These are phyloP conservation scores for Paramecium tetraurelia DNA, from an alignment of 73 alveolate species.

Conservation along the genomic window DNA sequence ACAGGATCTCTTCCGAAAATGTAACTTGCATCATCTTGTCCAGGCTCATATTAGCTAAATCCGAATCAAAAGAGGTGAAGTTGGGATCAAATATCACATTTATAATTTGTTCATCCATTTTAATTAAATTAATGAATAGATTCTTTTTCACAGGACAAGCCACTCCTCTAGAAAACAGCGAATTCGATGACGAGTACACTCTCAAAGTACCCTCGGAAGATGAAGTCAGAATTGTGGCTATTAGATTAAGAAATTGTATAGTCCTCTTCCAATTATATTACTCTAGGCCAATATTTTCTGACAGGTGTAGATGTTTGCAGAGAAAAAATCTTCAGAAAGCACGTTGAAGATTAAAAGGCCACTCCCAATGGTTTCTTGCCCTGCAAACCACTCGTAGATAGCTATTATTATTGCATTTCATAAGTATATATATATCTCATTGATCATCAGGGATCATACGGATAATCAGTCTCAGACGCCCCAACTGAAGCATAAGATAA, in stretches of 20 bases:
- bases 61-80: constrained; percentile 37
- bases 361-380: not conserved
- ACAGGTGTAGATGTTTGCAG: constrained; percentile 31
- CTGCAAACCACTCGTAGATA: constrained; percentile 25
- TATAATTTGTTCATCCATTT: constrained; percentile 23
- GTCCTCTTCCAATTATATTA: not conserved
- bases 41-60: not conserved
- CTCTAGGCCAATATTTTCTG: constrained; percentile 26
- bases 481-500: constrained; percentile 13
- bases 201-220: constrained; percentile 9
- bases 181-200: constrained; percentile 37
- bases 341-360: not conserved
- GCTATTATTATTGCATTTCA: constrained; percentile 38
- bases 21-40: constrained; percentile 23
- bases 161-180: not conserved
- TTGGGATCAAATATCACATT: constrained; percentile 46
- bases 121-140: constrained; percentile 3
- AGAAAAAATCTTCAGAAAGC: not conserved
- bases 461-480: not conserved
- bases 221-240: constrained; percentile 17
- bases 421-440: not conserved
- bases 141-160: constrained; percentile 7
- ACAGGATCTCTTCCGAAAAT: constrained; percentile 5
- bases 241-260: constrained; percentile 37
- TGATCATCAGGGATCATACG: not conserved